Percentiles rank a stretch among this genome's conserved stretches.
Conservation (phyloP, 345 rosid genomes). For the Toxicodendron radicans region DNA sequence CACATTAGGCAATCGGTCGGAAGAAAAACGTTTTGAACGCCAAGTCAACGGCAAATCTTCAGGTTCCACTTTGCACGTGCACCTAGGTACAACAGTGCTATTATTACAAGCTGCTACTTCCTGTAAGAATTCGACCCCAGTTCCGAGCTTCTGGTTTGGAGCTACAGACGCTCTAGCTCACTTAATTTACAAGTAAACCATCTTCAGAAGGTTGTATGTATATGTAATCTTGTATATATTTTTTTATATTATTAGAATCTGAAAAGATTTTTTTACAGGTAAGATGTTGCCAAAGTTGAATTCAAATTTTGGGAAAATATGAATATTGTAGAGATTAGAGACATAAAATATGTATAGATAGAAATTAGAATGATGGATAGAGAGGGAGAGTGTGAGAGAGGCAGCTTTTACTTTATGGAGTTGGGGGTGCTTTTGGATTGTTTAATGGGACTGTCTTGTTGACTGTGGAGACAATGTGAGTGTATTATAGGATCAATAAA, state of each 20-base stretch:
- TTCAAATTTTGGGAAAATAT: too few species aligned
- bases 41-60: constrained; percentile 34
- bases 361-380: not conserved
- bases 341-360: not conserved
- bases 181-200: not conserved
- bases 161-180: not conserved
- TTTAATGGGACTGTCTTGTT: constrained; percentile 44
- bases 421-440: constrained; percentile 44
- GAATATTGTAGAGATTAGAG: too few species aligned
- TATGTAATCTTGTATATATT: too few species aligned
- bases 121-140: constrained; percentile 9
- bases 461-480: constrained; percentile 45
- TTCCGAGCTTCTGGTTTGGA: not conserved
- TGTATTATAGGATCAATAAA: constrained; percentile 40
- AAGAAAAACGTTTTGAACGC: constrained; percentile 16
- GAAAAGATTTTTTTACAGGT: too few species aligned
- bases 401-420: constrained; percentile 68
- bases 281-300: too few species aligned
- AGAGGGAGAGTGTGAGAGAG: constrained; percentile 12
- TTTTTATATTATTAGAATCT: too few species aligned
- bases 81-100: constrained; percentile 28
- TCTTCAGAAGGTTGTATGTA: too few species aligned
- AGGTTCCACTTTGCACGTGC: constrained; percentile 47
- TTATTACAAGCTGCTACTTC: constrained; percentile 6
- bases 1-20: constrained; percentile 7